A percentile compares a stretch with the other conserved stretches of the same genome.
These are phyloP conservation scores for Fomitopsis schrenkii DNA, from an alignment of 1,284 basidiomycete species.

Conservation along the genomic window DNA sequence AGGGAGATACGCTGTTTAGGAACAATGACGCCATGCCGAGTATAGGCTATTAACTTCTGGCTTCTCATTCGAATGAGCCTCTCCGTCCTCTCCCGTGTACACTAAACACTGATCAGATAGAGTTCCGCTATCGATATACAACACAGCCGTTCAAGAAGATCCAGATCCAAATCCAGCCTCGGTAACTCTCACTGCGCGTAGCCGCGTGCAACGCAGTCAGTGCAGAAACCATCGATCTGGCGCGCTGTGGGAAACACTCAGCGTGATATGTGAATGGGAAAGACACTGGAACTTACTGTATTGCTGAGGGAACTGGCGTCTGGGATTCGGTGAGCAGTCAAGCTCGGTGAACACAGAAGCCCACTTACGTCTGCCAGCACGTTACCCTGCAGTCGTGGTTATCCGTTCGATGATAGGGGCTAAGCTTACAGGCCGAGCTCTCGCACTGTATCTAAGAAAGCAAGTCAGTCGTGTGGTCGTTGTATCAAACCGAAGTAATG, in stretches of 20 bases:
- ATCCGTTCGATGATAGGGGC: slow-evolving; percentile 47
- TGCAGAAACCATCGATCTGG: slow-evolving; percentile 45
- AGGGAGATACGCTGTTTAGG: background rate
- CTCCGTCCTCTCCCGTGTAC: background rate
- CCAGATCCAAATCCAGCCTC: background rate
- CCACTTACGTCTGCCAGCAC: slow-evolving; percentile 72
- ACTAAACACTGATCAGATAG: slow-evolving; percentile 1
- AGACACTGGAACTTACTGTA: slow-evolving; percentile 40
- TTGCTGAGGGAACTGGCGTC: slow-evolving; percentile 65
- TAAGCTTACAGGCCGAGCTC: slow-evolving; percentile 59
- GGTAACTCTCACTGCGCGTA: background rate
- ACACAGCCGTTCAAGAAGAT: background rate
- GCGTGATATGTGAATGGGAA: slow-evolving; percentile 3
- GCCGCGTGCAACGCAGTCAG: slow-evolving; percentile 19
- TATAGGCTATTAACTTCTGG: slow-evolving; percentile 1
- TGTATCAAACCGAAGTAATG: background rate
- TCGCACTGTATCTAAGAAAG: slow-evolving; percentile 58
- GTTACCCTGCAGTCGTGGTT: slow-evolving; percentile 53
- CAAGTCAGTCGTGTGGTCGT: background rate
- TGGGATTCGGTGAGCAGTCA: slow-evolving; percentile 22
- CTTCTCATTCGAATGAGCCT: background rate
- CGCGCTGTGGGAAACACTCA: slow-evolving; percentile 30
- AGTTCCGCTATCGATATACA: slow-evolving; percentile 1
- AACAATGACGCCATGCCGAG: background rate
- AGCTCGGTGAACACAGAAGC: background rate